phyloP scores from a whole-genome alignment of 2,329 filamentous ascomycete genomes.

The Fusarium guadeloupense region DNA sequence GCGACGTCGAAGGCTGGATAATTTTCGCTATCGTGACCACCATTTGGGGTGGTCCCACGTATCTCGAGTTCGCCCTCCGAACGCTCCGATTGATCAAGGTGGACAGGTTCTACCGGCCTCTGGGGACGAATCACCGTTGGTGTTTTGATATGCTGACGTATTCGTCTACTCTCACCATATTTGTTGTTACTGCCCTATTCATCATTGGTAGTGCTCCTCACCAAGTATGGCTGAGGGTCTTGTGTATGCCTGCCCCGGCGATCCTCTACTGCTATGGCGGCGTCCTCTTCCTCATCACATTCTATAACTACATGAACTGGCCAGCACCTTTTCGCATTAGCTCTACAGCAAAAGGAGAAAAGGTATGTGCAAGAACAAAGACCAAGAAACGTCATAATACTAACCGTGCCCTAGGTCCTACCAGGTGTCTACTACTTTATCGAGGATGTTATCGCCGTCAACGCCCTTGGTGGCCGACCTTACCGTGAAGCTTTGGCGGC shows the following conservation, averaged over 20 bases:
- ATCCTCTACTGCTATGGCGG: constrained; percentile 60
- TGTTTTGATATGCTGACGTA: constrained; percentile 60
- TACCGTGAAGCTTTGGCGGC: constrained; percentile 55
- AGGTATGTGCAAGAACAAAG: constrained; percentile 34
- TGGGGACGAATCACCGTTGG: constrained; percentile 58
- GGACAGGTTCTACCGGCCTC: constrained; percentile 59
- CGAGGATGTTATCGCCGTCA: constrained; percentile 74
- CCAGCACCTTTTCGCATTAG: constrained; percentile 69
- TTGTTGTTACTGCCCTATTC: constrained; percentile 59
- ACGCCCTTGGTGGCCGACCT: constrained; percentile 64
- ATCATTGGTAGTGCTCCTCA: constrained; percentile 62
- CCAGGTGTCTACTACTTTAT: constrained; percentile 72
- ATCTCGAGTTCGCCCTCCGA: constrained; percentile 61
- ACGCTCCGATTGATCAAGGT: constrained; percentile 59
- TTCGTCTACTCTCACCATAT: constrained; percentile 58
- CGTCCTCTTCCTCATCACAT: constrained; percentile 51
- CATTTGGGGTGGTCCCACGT: constrained; percentile 65
- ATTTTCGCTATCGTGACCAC: constrained; percentile 64
- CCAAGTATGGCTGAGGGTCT: constrained; percentile 57
- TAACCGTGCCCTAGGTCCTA: constrained; percentile 54
- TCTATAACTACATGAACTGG: constrained; percentile 50
- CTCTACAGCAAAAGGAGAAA: constrained; percentile 66
- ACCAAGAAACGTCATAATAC: constrained; percentile 20
- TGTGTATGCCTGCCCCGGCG: constrained; percentile 61
- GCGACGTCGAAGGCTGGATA: constrained; percentile 51